Evolutionary conservation across 2,329 filamentous ascomycete genomes (phyloP), one percentile per base, ranked within the genome.

Genomic region (Tolypocladium nubicola): DNA sequence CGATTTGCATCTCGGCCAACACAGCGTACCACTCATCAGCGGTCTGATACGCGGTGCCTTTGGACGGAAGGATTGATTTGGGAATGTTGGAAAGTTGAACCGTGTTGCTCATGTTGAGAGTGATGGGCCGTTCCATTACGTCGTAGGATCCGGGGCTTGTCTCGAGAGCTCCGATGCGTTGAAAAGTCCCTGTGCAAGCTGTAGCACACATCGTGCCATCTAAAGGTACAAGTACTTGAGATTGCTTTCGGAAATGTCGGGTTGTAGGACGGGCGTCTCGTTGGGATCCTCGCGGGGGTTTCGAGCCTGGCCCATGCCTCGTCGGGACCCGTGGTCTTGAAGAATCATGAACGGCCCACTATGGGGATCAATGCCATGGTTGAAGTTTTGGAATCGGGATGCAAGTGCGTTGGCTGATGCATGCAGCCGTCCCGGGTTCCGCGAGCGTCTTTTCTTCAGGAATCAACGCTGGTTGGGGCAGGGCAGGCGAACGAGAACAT

Each of bases 21-120:
- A 66, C 67, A 21, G 55, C 53, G 45, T 72, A 74, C 66, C 74
- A 77, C 9, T 70, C 68, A n/a, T 71, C 68, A 1, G 71, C 65
- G 30, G 57, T 65, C 4, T 35, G 4, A 19, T 65, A 70, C 0
- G 63, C 69, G 7, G 57, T 61, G 26, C 26, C 35, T 50, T 65
- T 45, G 3, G 62, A 19, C 1, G 66, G 66, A 3, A 69, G 55
- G 2, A 67, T 53, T 0, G 38, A 40, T 2, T 13, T 38, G 2
- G 66, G 65, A 41, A 70, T 63, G 14, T 67, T 66, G n/a, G 62
- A 57, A 1, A 66, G 55, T 4, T 58, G 62, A 40, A 71, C 45
- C 57, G 74, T 65, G 21, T 75, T 68, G 55, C 69, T 76, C 72
- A 79, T 76, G 56, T 75, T 74, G 1, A 69, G 65, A 2, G 71